Conservation (phyloP, 768 basidiomycete species). For the Boletales sp. region DNA sequence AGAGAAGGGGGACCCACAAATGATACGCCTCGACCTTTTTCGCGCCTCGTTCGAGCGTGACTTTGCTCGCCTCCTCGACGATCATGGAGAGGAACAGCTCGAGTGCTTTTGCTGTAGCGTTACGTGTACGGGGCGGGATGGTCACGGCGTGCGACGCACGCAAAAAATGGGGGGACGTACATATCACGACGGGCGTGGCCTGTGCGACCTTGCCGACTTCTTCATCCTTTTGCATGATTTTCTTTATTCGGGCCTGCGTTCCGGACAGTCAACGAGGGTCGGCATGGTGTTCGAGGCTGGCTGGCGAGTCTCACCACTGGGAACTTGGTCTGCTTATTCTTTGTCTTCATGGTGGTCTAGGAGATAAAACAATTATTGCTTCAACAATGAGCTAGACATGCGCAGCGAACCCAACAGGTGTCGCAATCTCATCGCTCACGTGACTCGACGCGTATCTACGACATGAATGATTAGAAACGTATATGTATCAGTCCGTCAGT, state of each 20-base stretch:
- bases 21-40: constrained; percentile 93
- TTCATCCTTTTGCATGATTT: constrained; percentile 99
- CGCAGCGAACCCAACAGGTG: neutral
- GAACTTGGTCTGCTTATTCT: constrained; percentile 89
- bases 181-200: constrained; percentile 94
- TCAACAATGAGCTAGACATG: neutral
- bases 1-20: constrained; percentile 56
- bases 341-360: constrained; percentile 65
- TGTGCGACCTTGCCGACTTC: constrained; percentile 98
- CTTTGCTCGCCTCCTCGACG: constrained; percentile 77
- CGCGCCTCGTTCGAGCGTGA: constrained; percentile 72
- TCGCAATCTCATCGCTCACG: constrained; percentile 25
- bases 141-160: constrained; percentile 8
- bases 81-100: constrained; percentile 88
- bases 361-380: too few relatives aligned
- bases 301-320: constrained; percentile 62
- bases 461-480: too few relatives aligned
- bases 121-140: neutral
- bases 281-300: neutral
- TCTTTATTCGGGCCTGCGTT: constrained; percentile 92
- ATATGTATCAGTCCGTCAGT: too few relatives aligned
- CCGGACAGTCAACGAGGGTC: constrained; percentile 6
- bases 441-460: constrained; percentile 7
- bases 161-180: constrained; percentile 48
- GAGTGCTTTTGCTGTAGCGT: constrained; percentile 81